Evolutionary conservation across 23 red algal genomes (phyloP).

Genomic region (Cyanidiococcus yangmingshanensis): DNA sequence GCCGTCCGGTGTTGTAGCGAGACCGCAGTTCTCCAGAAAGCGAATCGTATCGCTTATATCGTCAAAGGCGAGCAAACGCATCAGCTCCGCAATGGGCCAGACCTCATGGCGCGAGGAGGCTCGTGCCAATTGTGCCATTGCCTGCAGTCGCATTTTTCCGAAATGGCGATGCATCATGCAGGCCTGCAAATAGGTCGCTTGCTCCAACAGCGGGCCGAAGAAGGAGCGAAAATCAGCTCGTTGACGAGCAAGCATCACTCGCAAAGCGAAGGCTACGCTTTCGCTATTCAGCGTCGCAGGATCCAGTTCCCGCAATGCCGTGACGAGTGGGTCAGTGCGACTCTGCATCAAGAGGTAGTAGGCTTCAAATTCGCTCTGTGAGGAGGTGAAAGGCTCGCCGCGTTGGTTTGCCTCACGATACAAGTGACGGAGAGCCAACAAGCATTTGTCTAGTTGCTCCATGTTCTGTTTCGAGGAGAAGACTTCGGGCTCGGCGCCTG

Average conservation of each 20-base stretch:
- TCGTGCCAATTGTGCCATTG: not conserved
- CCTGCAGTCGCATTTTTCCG: constrained; percentile 6
- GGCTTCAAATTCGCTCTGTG: constrained; percentile 24
- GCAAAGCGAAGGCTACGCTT: constrained; percentile 14
- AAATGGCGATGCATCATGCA: constrained; percentile 31
- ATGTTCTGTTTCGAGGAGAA: constrained; percentile 91
- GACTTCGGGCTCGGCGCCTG: constrained; percentile 30
- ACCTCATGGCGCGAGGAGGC: not conserved
- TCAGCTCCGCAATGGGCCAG: not conserved
- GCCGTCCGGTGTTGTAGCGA: not conserved
- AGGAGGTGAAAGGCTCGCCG: not conserved
- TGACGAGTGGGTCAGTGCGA: not conserved
- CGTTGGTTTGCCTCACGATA: constrained; percentile 34
- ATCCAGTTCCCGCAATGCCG: constrained; percentile 15
- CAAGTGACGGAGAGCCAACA: constrained; percentile 74
- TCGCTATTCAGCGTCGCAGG: not conserved
- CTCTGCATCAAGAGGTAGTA: constrained; percentile 29
- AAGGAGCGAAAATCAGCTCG: constrained; percentile 11
- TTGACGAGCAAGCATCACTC: constrained; percentile 6
- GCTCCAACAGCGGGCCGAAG: constrained; percentile 12
- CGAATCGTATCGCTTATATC: not conserved
- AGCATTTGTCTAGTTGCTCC: constrained; percentile 95
- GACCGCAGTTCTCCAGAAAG: not conserved
- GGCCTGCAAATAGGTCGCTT: constrained; percentile 13
- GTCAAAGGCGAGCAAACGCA: constrained; percentile 2